These are phyloP conservation scores for Rhizomucor pusillus DNA, from an alignment of 371 early-diverging fungal species.

Conservation along the genomic window DNA sequence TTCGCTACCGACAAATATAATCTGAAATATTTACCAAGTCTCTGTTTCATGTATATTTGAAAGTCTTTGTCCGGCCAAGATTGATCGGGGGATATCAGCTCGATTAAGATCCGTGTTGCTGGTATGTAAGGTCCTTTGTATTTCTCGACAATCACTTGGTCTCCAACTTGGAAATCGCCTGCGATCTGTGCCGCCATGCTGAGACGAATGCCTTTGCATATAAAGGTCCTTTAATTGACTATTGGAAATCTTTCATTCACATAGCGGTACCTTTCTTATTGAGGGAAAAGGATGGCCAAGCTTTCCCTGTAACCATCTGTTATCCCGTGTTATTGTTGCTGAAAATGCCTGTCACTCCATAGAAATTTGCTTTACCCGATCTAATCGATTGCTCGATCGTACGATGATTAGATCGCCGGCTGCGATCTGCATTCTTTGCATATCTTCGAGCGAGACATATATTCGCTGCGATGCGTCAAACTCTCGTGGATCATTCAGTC, in stretches of 20 bases:
- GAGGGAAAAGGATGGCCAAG: no score
- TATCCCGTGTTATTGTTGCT: neutral
- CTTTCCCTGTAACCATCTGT: no score
- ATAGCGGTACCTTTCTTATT: conserved; percentile 1
- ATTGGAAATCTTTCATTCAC: neutral
- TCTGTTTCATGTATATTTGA: no score
- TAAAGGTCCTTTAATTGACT: no score
- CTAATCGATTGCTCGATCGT: conserved; percentile 12
- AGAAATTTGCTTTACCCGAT: neutral
- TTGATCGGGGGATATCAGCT: neutral
- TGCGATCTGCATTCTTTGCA: conserved; percentile 40
- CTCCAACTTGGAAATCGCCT: neutral
- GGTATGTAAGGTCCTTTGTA: neutral
- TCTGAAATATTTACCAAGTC: no score
- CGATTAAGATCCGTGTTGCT: neutral
- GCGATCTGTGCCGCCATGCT: neutral
- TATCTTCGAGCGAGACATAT: conserved; percentile 44
- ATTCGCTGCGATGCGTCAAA: conserved; percentile 12
- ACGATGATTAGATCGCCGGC: conserved; percentile 60
- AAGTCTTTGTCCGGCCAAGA: no score
- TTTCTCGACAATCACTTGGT: no score
- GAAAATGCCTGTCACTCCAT: conserved; percentile 1
- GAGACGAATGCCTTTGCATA: no score
- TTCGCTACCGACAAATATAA: no score
- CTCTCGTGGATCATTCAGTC: no score